Evolutionary conservation across 2,329 filamentous ascomycete genomes (phyloP).

Genomic region (Fusarium sp.): DNA sequence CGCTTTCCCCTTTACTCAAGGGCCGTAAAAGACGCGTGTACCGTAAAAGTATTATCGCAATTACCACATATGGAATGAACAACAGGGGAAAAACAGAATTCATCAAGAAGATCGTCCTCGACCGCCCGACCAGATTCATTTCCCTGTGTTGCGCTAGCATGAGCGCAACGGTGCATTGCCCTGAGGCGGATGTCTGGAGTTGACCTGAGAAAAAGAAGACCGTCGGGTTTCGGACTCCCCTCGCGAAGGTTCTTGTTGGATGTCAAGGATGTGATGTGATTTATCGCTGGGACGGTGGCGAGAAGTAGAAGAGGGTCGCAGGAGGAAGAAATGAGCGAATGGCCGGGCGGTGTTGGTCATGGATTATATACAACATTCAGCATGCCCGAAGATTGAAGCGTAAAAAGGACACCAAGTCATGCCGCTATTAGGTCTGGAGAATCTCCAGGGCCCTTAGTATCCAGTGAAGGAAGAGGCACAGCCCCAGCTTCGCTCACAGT

Average conservation of each 20-base stretch:
- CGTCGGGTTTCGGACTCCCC: slow-evolving; percentile 32
- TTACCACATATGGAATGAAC: slow-evolving; percentile 38
- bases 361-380: slow-evolving; percentile 51
- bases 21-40: slow-evolving; percentile 29
- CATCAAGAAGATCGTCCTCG: slow-evolving; percentile 34
- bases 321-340: slow-evolving; percentile 32
- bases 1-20: slow-evolving; percentile 25
- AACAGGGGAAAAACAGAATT: slow-evolving; percentile 19
- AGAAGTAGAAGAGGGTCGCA: slow-evolving; percentile 28
- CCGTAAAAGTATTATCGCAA: slow-evolving; percentile 26
- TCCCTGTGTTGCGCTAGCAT: slow-evolving; percentile 2
- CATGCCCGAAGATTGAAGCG: slow-evolving; percentile 37
- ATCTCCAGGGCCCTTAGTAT: slow-evolving; percentile 33
- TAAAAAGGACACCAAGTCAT: slow-evolving; percentile 33
- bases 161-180: slow-evolving; percentile 6
- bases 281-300: slow-evolving; percentile 16
- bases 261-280: slow-evolving; percentile 15
- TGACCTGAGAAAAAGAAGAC: slow-evolving; percentile 26
- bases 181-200: slow-evolving; percentile 16
- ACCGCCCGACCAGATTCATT: slow-evolving; percentile 29
- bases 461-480: slow-evolving; percentile 52
- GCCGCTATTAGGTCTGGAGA: slow-evolving; percentile 34
- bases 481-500: slow-evolving; percentile 87
- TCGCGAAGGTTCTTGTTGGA: slow-evolving; percentile 23
- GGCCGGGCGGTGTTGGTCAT: slow-evolving; percentile 44